phyloP scores from a whole-genome alignment of 2,329 filamentous ascomycete species.

The Corinectria fuckeliana region DNA sequence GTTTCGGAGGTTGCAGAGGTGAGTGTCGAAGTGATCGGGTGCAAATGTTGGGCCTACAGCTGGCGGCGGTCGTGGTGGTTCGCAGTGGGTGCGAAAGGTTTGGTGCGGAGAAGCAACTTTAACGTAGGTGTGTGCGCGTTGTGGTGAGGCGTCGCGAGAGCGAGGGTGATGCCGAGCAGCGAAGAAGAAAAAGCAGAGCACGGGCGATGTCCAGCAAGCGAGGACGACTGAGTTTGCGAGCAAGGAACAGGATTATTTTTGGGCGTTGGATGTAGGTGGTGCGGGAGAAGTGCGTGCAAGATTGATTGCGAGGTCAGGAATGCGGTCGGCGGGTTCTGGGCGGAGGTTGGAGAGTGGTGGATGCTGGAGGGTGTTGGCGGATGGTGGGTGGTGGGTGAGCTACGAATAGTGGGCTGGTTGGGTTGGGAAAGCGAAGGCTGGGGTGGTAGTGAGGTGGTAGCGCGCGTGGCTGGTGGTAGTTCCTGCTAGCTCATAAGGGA shows the following conservation, averaged over 20 bases:
- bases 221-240: conserved; percentile 7
- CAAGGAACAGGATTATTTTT: conserved; percentile 12
- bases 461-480: conserved; percentile 40
- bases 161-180: conserved; percentile 1
- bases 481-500: conserved; percentile 37
- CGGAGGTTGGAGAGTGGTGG: conserved; percentile 27
- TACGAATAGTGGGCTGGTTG: conserved; percentile 18
- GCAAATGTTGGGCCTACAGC: background rate
- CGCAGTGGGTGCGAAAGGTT: background rate
- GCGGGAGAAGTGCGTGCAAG: conserved; percentile 34
- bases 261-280: conserved; percentile 10
- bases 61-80: background rate
- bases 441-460: conserved; percentile 36
- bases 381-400: background rate
- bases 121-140: background rate
- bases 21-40: background rate
- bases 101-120: conserved; percentile 2
- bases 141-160: conserved; percentile 10
- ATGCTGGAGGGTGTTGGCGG: conserved; percentile 5
- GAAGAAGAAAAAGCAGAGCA: conserved; percentile 3
- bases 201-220: conserved; percentile 5
- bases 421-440: conserved; percentile 40
- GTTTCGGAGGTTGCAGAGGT: background rate
- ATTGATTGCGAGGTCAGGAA: conserved; percentile 39
- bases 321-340: conserved; percentile 30